Evolutionary conservation across 768 basidiomycete species (phyloP).

Genomic region (Baorangia bicolor): DNA sequence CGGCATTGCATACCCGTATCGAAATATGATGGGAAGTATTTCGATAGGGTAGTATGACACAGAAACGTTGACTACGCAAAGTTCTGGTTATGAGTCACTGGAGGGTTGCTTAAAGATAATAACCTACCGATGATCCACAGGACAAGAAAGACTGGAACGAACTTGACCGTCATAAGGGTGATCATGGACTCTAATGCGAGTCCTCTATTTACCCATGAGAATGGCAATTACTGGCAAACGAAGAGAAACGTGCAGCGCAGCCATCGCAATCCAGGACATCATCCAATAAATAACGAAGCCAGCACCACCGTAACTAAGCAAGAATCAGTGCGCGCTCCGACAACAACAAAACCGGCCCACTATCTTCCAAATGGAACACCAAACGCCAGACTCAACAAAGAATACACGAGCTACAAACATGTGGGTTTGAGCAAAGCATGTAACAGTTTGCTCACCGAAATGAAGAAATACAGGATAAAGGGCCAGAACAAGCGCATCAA

Average conservation of each 20-base stretch:
- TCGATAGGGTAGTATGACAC: conserved; percentile 58
- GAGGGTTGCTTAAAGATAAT: not conserved
- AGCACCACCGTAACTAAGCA: conserved; percentile 44
- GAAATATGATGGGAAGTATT: conserved; percentile 54
- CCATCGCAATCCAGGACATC: conserved; percentile 59
- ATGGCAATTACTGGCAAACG: not conserved
- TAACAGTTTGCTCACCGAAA: conserved; percentile 34
- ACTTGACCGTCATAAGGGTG: conserved; percentile 50
- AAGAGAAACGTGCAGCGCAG: conserved; percentile 44
- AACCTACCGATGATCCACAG: conserved; percentile 59
- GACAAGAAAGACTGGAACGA: conserved; percentile 61
- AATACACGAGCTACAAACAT: conserved; percentile 49
- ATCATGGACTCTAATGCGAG: conserved; percentile 60
- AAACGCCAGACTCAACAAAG: conserved; percentile 60
- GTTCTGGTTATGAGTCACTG: not conserved
- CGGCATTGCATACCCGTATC: conserved; percentile 67
- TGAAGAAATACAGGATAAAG: conserved; percentile 40
- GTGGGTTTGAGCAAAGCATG: not conserved
- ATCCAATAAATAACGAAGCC: conserved; percentile 71
- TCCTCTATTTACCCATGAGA: conserved; percentile 42
- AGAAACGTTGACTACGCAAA: conserved; percentile 51
- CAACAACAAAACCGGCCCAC: conserved; percentile 29
- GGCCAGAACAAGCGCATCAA: conserved; percentile 41
- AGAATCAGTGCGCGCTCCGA: not conserved
- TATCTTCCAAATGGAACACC: conserved; percentile 51